Percentiles rank a stretch among this genome's conserved stretches.
phyloP scores from a whole-genome alignment of 2,329 filamentous ascomycete genomes.

The Aspergillus spinulosporus region DNA sequence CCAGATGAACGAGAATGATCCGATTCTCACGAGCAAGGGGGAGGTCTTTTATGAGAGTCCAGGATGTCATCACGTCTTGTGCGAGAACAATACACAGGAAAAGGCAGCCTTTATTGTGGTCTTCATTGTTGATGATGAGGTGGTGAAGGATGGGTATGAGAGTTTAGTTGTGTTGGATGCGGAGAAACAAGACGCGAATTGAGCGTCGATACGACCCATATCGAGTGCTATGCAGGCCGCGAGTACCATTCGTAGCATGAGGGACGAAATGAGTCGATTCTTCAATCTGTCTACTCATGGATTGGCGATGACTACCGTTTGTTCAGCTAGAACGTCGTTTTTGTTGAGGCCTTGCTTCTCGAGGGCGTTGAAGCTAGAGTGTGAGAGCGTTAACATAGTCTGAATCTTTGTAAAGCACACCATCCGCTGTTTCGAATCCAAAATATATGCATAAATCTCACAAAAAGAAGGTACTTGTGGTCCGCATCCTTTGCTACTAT shows the following conservation, averaged over 20 bases:
- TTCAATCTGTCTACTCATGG: no score
- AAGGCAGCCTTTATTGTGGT: slow-evolving; percentile 7
- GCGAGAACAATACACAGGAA: slow-evolving; percentile 8
- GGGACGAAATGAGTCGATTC: background rate
- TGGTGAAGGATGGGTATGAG: slow-evolving; percentile 10
- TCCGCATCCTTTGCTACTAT: no score
- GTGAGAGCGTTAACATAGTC: no score
- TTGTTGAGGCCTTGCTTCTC: no score
- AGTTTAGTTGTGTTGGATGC: slow-evolving; percentile 14
- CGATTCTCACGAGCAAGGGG: background rate
- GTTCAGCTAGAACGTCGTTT: no score
- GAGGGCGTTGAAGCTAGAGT: no score
- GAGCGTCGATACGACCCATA: background rate
- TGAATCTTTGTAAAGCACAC: no score
- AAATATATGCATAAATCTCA: no score
- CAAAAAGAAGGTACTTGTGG: no score
- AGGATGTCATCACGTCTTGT: slow-evolving; percentile 8
- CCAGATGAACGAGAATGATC: slow-evolving; percentile 12
- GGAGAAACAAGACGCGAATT: background rate
- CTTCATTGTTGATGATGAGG: slow-evolving; percentile 15
- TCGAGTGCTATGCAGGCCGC: no score
- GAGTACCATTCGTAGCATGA: background rate
- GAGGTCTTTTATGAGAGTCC: slow-evolving; percentile 14
- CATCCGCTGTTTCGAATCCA: no score
- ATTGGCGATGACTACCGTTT: no score